Evolutionary conservation across 352 stramenopile genomes (phyloP).

Genomic region (Globisporangium emineosum): DNA sequence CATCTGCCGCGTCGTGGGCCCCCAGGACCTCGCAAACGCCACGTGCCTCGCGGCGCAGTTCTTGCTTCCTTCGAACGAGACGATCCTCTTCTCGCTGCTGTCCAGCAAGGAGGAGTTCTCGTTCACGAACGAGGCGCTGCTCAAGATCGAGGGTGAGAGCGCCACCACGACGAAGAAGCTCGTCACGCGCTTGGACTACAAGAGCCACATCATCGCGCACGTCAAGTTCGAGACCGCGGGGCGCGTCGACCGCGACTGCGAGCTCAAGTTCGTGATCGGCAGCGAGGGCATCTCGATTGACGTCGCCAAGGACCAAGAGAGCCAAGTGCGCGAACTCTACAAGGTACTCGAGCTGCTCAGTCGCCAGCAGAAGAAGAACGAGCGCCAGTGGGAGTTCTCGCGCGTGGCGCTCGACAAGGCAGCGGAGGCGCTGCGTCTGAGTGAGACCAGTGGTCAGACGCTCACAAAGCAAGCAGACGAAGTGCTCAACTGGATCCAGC

Average conservation of each 20-base stretch:
- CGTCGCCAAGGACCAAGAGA: constrained; percentile 38
- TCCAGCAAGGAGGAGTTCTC: constrained; percentile 20
- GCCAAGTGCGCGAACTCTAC: constrained; percentile 35
- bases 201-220: constrained; percentile 14
- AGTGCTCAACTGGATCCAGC: constrained; percentile 39
- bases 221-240: constrained; percentile 18
- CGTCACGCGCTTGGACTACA: constrained; percentile 17
- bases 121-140: constrained; percentile 19
- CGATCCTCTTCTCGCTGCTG: constrained; percentile 17
- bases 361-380: constrained; percentile 38
- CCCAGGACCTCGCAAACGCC: neutral
- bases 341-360: constrained; percentile 52
- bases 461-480: constrained; percentile 44
- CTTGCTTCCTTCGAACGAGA: neutral
- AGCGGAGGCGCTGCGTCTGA: constrained; percentile 37
- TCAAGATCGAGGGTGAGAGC: constrained; percentile 5
- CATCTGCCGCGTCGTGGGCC: constrained; percentile 37
- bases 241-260: constrained; percentile 19
- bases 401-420: constrained; percentile 40
- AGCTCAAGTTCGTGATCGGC: constrained; percentile 53
- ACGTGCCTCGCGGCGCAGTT: neutral
- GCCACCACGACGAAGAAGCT: constrained; percentile 17
- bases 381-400: constrained; percentile 44
- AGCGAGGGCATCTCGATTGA: constrained; percentile 42
- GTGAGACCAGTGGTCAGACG: constrained; percentile 32